Conservation (phyloP, 2,329 filamentous ascomycete genomes). For the Ascosphaera apis region DNA sequence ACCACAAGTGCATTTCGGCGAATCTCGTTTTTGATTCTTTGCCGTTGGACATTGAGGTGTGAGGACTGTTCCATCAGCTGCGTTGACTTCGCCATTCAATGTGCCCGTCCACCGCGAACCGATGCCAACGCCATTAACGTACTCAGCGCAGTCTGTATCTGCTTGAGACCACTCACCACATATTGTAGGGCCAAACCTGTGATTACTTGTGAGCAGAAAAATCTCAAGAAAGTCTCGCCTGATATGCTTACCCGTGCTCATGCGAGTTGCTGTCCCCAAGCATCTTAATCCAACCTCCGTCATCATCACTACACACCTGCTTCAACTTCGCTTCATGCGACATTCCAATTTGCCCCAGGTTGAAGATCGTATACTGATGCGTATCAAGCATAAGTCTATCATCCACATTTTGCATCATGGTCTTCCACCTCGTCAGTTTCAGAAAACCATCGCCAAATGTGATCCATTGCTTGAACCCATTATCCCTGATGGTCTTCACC, state of each 20-base stretch:
- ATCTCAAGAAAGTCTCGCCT: neutral
- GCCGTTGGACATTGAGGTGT: conserved; percentile 50
- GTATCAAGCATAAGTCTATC: conserved; percentile 67
- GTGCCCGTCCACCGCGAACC: conserved; percentile 88
- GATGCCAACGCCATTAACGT: conserved; percentile 72
- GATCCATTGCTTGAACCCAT: conserved; percentile 49
- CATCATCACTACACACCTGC: conserved; percentile 51
- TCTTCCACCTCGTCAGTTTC: conserved; percentile 77
- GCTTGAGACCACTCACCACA: conserved; percentile 96
- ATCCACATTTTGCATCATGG: conserved; percentile 46
- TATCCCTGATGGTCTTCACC: conserved; percentile 47
- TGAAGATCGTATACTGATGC: conserved; percentile 98
- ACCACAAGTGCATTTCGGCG: conserved; percentile 42
- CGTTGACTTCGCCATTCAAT: conserved; percentile 35
- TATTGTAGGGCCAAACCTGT: conserved; percentile 64
- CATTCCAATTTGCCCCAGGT: conserved; percentile 60
- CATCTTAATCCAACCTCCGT: conserved; percentile 48
- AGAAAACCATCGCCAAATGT: conserved; percentile 92
- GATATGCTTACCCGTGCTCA: conserved; percentile 33
- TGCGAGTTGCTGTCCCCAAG: conserved; percentile 48
- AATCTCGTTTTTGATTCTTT: conserved; percentile 18
- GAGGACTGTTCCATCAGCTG: conserved; percentile 28
- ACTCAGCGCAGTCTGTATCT: conserved; percentile 75
- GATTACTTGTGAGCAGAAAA: too few species aligned
- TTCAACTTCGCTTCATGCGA: conserved; percentile 64